Percentiles rank a stretch among this genome's conserved stretches.
These are phyloP conservation scores for Aspergillus glaucus DNA, from an alignment of 2,329 filamentous ascomycete genomes.

Conservation along the genomic window DNA sequence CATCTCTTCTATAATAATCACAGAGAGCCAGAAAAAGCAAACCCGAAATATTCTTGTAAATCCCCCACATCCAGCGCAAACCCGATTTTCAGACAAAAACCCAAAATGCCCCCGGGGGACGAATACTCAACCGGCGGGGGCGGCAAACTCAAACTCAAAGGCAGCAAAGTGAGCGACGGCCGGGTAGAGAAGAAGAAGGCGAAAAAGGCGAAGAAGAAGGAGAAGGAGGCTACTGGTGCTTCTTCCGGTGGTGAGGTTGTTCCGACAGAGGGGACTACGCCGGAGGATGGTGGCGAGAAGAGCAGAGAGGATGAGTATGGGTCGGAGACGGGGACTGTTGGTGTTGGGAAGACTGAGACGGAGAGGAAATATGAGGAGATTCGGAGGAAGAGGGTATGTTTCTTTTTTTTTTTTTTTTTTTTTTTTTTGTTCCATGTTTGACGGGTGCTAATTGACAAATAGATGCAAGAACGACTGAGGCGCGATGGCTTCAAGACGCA, in stretches of 20 bases:
- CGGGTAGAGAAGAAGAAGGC: conserved; percentile 44
- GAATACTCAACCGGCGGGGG: conserved; percentile 62
- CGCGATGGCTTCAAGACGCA: conserved; percentile 90
- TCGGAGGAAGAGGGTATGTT: conserved; percentile 68
- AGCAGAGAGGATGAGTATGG: conserved; percentile 9
- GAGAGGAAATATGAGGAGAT: conserved; percentile 76
- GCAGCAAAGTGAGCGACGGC: conserved; percentile 55
- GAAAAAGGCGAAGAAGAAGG: conserved; percentile 43
- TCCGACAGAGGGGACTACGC: conserved; percentile 8
- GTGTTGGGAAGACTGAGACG: conserved; percentile 68
- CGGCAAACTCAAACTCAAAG: conserved; percentile 81
- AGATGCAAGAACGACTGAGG: conserved; percentile 76
- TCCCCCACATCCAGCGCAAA: not conserved
- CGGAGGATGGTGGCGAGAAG: conserved; percentile 6
- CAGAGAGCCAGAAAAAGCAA: too few relatives aligned
- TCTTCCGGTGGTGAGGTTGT: conserved; percentile 14
- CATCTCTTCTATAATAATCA: too few relatives aligned
- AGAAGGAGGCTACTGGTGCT: conserved; percentile 11
- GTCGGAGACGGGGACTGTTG: conserved; percentile 9
- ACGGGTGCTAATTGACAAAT: conserved; percentile 6
- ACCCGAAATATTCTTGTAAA: not conserved
- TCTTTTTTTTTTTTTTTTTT: not conserved
- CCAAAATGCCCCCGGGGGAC: conserved; percentile 35
- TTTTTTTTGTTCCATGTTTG: conserved; percentile 3
- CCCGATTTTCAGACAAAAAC: not conserved